These are phyloP conservation scores for Porogramme epimiltina DNA, from an alignment of 1,284 basidiomycete species.

Conservation along the genomic window DNA sequence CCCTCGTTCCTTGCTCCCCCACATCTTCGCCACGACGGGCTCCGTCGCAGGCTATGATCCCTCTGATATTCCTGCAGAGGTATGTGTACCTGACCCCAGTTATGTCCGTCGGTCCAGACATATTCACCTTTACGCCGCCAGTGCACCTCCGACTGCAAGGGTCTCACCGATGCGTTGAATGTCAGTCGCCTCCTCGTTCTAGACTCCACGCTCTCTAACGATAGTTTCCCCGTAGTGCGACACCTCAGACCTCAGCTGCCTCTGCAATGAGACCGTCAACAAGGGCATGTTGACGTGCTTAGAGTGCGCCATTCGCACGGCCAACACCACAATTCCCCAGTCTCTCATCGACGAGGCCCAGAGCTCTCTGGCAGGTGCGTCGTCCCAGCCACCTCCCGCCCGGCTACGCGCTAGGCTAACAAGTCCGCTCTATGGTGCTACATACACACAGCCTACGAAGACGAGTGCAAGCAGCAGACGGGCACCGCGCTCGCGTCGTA, in stretches of 20 bases:
- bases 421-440: too few relatives aligned
- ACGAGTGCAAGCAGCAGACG: not conserved
- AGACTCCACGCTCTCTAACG: not conserved
- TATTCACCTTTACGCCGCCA: not conserved
- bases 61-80: not conserved
- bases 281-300: not conserved
- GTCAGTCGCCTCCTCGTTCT: not conserved
- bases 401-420: too few relatives aligned
- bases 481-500: not conserved
- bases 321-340: not conserved
- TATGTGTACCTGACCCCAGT: not conserved
- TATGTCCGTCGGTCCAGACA: not conserved
- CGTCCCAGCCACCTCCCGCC: not conserved
- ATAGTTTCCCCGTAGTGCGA: not conserved
- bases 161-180: not conserved
- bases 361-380: not conserved
- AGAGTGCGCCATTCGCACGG: not conserved
- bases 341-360: not conserved
- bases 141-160: not conserved
- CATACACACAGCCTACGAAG: not conserved
- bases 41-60: not conserved
- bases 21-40: not conserved
- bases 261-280: not conserved
- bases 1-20: not conserved
- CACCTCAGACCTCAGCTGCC: not conserved